Conservation (phyloP, 495 filamentous ascomycete genomes). For the Jackrogersella minutella region DNA sequence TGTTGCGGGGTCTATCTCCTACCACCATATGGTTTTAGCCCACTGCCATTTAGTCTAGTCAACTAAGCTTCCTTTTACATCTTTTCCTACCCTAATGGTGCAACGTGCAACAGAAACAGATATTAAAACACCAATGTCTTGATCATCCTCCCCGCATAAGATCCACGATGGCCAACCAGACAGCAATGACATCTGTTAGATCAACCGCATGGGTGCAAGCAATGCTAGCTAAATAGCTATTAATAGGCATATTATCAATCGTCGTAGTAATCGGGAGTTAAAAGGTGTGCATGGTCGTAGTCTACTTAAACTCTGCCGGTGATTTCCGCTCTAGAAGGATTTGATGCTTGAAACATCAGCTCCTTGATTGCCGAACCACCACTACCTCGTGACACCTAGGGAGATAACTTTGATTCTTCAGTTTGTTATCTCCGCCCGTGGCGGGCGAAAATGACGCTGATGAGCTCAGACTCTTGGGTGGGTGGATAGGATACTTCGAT, state of each 20-base stretch:
- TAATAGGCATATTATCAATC: slow-evolving; percentile 2
- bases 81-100: too few species aligned
- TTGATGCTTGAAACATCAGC: slow-evolving; percentile 25
- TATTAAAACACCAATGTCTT: slow-evolving; percentile 10
- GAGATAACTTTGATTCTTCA: background rate
- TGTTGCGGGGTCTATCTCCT: too few species aligned
- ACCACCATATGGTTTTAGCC: too few species aligned
- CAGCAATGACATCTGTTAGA: slow-evolving; percentile 10
- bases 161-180: slow-evolving; percentile 18
- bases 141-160: slow-evolving; percentile 15
- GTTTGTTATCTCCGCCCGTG: background rate
- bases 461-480: background rate
- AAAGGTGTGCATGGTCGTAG: slow-evolving; percentile 6
- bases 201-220: slow-evolving; percentile 3
- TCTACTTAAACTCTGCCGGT: slow-evolving; percentile 7
- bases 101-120: too few species aligned
- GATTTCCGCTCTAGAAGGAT: slow-evolving; percentile 21
- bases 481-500: background rate
- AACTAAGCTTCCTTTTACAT: too few species aligned
- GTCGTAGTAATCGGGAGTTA: slow-evolving; percentile 23
- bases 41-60: too few species aligned
- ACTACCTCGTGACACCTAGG: slow-evolving; percentile 1
- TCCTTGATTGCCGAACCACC: slow-evolving; percentile 13
- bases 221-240: slow-evolving; percentile 17
- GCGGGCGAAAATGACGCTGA: background rate